Base-by-base conservation (phyloP, 805 yeast genomes). In the Wickerhamomyces bovis region DNA sequence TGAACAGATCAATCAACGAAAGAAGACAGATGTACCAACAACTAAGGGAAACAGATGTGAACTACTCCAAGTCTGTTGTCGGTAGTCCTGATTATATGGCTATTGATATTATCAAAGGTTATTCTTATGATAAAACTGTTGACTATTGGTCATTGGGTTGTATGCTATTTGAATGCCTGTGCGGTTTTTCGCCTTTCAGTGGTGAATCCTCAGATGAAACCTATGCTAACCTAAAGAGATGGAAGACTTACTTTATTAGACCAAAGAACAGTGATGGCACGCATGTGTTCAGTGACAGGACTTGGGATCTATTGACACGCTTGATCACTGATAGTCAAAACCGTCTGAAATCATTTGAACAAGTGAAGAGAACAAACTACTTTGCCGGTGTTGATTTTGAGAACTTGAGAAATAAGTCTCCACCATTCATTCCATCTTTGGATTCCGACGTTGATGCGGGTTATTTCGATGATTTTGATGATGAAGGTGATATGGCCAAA, bases 71-170 rank as follows among this genome's bases (percentile, higher is more conserved):
- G 58, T 89, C 97, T 1, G 88, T 92, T 56, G 99, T 94, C 15
- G 99, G 99, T 1, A 86, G 96, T 6, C 99, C 99, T 1, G 99
- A 94, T 66, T 94, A 94, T 63, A 94, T 94, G 99, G 99, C 99
- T 1, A 73, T 94, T 43, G 99, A 94, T 66, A 98, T 94, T 12
- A 77, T 94, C 45, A 61, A 56, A 41, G 99, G 99, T 8, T 85
- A 85, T 61, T 81, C 83, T 48, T 94, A 94, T 65, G 97, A 94
- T 63, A 90, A 84, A 64, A 92, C 99, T 15, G 95, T 95, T 48
- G 99, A 94, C 70, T 94, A 94, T 65, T 94, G 99, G 99, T 90
- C 98, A 0, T 72, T 94, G 48, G 99, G 99, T 5, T 94, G 99
- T 68, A 94, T 94, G 83, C 72, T 94, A 36, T 94, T 92, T 64